A percentile compares a stretch with the other conserved stretches of the same genome.
Conservation (phyloP, 805 yeast species). For the Spathaspora gorwiae region DNA sequence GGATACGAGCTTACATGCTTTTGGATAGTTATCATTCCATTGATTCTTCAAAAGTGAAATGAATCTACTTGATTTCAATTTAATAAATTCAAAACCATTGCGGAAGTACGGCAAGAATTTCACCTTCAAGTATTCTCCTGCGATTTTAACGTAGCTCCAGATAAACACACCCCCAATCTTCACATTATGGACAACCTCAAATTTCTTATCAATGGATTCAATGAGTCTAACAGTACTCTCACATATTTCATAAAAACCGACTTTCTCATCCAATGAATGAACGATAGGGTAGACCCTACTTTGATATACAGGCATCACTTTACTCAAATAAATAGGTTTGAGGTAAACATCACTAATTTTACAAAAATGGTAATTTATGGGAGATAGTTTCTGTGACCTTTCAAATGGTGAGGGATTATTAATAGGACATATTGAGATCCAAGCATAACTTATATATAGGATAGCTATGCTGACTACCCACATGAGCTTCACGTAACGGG, state of each 20-base stretch:
- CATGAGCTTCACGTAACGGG: too few species aligned
- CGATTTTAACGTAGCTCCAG: neutral
- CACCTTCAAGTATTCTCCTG: slow-evolving; percentile 1
- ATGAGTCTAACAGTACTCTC: neutral
- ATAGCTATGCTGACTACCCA: too few species aligned
- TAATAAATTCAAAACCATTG: neutral
- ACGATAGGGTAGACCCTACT: neutral
- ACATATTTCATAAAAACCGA: neutral
- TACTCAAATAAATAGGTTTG: slow-evolving; percentile 3
- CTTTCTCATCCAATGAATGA: neutral
- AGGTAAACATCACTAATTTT: slow-evolving; percentile 1
- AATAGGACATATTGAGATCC: slow-evolving; percentile 9
- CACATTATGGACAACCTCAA: neutral
- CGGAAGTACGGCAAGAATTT: neutral
- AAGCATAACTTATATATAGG: slow-evolving; percentile 1
- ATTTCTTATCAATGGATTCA: neutral
- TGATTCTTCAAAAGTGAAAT: neutral
- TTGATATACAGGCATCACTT: slow-evolving; percentile 4
- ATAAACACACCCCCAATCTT: neutral
- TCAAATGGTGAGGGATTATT: neutral
- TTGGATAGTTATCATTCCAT: neutral
- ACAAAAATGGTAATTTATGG: slow-evolving; percentile 10
- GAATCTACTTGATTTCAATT: neutral
- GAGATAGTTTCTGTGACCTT: neutral
- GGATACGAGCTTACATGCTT: neutral